These are phyloP conservation scores for Emmonsia crescens DNA, from an alignment of 2,329 filamentous ascomycete species.

Conservation along the genomic window DNA sequence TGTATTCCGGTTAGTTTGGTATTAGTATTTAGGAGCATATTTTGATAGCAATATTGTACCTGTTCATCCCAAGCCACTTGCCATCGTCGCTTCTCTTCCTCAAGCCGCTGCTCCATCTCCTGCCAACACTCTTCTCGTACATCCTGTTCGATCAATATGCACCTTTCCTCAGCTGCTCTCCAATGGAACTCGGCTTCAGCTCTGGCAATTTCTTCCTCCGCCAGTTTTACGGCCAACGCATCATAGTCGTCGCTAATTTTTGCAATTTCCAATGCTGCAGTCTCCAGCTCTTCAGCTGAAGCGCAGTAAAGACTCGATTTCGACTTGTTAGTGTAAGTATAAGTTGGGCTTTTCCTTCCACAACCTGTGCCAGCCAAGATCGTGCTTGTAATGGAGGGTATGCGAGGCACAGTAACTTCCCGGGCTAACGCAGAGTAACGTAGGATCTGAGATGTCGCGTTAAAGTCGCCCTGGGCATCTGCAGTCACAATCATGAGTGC, in stretches of 20 bases:
- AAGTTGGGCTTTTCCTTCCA: conserved; percentile 12
- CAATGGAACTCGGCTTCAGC: conserved; percentile 63
- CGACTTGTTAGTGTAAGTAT: conserved; percentile 20
- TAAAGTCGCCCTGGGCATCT: conserved; percentile 86
- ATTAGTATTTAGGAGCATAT: conserved; percentile 5
- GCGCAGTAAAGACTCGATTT: conserved; percentile 33
- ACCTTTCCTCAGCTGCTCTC: conserved; percentile 49
- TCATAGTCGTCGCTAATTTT: conserved; percentile 71
- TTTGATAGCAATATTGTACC: conserved; percentile 26
- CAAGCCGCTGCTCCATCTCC: conserved; percentile 72
- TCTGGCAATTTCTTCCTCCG: conserved; percentile 59
- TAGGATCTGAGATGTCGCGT: conserved; percentile 90
- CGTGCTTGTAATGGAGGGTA: conserved; percentile 69
- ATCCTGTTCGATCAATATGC: conserved; percentile 68
- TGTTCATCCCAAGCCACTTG: conserved; percentile 68
- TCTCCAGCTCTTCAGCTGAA: conserved; percentile 60
- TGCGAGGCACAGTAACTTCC: conserved; percentile 82
- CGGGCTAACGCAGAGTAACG: conserved; percentile 87
- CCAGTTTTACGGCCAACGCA: conserved; percentile 56
- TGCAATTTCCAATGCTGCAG: conserved; percentile 68
- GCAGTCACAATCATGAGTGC: conserved; percentile 95
- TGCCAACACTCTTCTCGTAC: conserved; percentile 79
- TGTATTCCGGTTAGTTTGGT: conserved; percentile 9
- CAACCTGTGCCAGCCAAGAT: conserved; percentile 39
- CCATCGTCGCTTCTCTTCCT: conserved; percentile 69